A percentile compares a stretch with the other conserved stretches of the same genome.
Evolutionary conservation across 345 rosid species (phyloP).

Genomic region (Brassica rapa): DNA sequence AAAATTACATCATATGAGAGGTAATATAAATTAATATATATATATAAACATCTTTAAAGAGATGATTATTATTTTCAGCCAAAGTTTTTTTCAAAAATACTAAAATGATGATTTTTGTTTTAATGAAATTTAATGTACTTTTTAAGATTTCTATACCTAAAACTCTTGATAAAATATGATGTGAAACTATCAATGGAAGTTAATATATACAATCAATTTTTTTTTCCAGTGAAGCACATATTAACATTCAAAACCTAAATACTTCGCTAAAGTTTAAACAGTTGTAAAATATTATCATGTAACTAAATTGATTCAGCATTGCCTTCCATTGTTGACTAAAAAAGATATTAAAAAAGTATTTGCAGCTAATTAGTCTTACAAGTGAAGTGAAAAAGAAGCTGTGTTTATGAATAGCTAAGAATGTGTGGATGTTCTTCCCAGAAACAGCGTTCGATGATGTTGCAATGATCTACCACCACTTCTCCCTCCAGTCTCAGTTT

Average conservation of each 20-base stretch:
- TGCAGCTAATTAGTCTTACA: not conserved
- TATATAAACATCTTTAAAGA: not conserved
- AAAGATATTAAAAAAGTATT: not conserved
- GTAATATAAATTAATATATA: no score
- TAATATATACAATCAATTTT: no score
- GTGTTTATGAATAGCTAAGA: constrained; percentile 37
- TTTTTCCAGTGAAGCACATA: no score
- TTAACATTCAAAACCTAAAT: not conserved
- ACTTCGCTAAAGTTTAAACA: not conserved
- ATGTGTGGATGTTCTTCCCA: constrained; percentile 64
- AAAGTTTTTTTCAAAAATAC: no score
- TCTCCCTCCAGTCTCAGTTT: constrained; percentile 30
- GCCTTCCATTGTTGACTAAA: not conserved
- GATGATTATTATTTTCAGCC: not conserved
- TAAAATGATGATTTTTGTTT: no score
- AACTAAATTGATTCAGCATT: constrained; percentile 2
- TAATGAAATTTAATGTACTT: not conserved
- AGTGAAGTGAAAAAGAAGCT: not conserved
- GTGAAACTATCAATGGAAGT: no score
- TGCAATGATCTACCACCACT: constrained; percentile 52
- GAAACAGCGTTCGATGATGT: constrained; percentile 61
- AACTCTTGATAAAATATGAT: not conserved
- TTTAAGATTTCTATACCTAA: not conserved
- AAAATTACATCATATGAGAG: no score
- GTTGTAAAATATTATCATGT: not conserved